Percentiles rank a stretch among this genome's conserved stretches.
These are phyloP conservation scores for Alternaria alternata DNA, from an alignment of 2,329 filamentous ascomycete species.

Conservation along the genomic window DNA sequence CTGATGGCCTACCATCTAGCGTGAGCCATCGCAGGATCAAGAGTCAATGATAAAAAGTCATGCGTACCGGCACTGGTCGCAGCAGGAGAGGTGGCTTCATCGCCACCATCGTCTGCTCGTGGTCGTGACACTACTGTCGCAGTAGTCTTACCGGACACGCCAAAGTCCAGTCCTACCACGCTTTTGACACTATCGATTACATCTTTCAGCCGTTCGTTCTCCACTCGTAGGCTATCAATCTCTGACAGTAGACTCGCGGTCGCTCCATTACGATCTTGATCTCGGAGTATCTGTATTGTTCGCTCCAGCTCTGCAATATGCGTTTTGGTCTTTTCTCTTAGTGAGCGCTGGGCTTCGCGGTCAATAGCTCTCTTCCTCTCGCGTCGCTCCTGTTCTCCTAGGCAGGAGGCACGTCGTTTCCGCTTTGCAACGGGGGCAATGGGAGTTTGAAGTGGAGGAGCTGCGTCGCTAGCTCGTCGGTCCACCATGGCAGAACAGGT, in stretches of 20 bases:
- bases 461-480: slow-evolving; percentile 36
- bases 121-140: neutral
- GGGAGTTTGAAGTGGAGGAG: slow-evolving; percentile 25
- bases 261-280: slow-evolving; percentile 44
- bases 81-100: slow-evolving; percentile 24
- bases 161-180: slow-evolving; percentile 35
- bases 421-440: slow-evolving; percentile 43
- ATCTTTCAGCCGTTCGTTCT: slow-evolving; percentile 46
- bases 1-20: slow-evolving; percentile 31
- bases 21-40: slow-evolving; percentile 26
- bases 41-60: slow-evolving; percentile 7
- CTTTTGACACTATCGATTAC: slow-evolving; percentile 47
- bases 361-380: slow-evolving; percentile 49
- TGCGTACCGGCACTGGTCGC: slow-evolving; percentile 39
- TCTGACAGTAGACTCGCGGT: slow-evolving; percentile 43
- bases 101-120: slow-evolving; percentile 12
- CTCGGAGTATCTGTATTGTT: slow-evolving; percentile 45
- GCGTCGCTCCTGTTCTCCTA: slow-evolving; percentile 46
- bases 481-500: slow-evolving; percentile 2
- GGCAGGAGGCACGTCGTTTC: slow-evolving; percentile 44
- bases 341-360: slow-evolving; percentile 46
- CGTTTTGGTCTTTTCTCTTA: slow-evolving; percentile 49
- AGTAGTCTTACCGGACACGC: slow-evolving; percentile 23
- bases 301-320: slow-evolving; percentile 49
- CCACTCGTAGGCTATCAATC: slow-evolving; percentile 41